Conservation (phyloP, 2,329 filamentous ascomycete genomes). For the Claviceps quebecensis region DNA sequence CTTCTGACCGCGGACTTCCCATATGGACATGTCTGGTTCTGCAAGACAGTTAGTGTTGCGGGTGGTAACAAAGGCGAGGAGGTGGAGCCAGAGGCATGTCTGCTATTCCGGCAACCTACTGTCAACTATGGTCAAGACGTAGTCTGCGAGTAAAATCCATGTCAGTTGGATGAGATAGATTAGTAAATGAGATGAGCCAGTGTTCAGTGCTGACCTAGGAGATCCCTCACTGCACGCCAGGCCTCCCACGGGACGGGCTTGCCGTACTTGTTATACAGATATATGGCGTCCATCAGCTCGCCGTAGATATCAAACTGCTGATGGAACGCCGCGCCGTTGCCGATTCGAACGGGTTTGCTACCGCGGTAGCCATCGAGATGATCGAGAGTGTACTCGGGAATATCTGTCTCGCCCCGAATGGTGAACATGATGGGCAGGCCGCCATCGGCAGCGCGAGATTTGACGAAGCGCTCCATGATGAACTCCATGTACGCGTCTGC, state of each 20-base stretch:
- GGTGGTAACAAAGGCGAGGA: neutral
- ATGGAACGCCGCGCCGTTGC: slow-evolving; percentile 64
- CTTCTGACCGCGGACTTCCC: slow-evolving; percentile 64
- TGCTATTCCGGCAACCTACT: slow-evolving; percentile 21
- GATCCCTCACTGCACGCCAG: slow-evolving; percentile 56
- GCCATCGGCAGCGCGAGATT: slow-evolving; percentile 44
- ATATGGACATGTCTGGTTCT: slow-evolving; percentile 69
- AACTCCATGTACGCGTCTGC: slow-evolving; percentile 69
- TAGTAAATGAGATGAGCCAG: too few species aligned
- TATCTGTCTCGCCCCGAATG: slow-evolving; percentile 60
- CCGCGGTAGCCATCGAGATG: slow-evolving; percentile 61
- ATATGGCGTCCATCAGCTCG: slow-evolving; percentile 64
- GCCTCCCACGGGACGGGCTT: slow-evolving; percentile 65
- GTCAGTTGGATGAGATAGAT: neutral
- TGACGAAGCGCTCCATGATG: slow-evolving; percentile 55
- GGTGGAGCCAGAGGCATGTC: neutral
- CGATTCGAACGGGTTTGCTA: slow-evolving; percentile 60
- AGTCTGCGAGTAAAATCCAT: slow-evolving; percentile 30
- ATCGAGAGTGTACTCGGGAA: slow-evolving; percentile 53
- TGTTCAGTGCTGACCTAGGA: slow-evolving; percentile 33
- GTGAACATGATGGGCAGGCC: slow-evolving; percentile 71
- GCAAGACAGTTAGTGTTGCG: neutral
- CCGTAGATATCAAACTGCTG: slow-evolving; percentile 70
- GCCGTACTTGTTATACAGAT: slow-evolving; percentile 67
- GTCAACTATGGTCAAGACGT: slow-evolving; percentile 53